Conservation (phyloP, 495 filamentous ascomycete genomes). For the Penicillium manginii region DNA sequence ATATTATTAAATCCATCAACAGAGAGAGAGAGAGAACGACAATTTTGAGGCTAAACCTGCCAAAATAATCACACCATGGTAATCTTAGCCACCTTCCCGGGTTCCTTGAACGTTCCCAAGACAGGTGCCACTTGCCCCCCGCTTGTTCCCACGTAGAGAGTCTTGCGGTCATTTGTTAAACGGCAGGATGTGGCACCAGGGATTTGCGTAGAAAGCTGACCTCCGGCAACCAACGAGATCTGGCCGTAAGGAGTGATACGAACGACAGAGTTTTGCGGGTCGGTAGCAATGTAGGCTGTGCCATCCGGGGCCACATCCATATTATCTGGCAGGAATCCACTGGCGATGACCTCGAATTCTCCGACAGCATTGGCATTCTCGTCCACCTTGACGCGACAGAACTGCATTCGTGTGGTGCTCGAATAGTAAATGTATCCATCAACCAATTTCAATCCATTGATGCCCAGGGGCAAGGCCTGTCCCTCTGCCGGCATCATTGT, state of each 20-base stretch:
- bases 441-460: conserved; percentile 42
- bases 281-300: conserved; percentile 41
- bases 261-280: conserved; percentile 32
- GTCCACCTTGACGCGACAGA: conserved; percentile 35
- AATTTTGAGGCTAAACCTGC: no score
- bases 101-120: conserved; percentile 33
- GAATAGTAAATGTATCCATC: conserved; percentile 44
- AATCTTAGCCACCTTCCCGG: conserved; percentile 34
- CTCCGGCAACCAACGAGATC: conserved; percentile 31
- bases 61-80: conserved; percentile 10
- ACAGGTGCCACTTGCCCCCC: conserved; percentile 36
- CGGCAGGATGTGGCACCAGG: conserved; percentile 31
- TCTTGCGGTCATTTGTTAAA: conserved; percentile 26
- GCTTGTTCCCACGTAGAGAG: conserved; percentile 34
- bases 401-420: conserved; percentile 37
- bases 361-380: conserved; percentile 28
- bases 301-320: conserved; percentile 39
- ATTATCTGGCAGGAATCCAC: conserved; percentile 36
- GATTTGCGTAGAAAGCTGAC: conserved; percentile 31
- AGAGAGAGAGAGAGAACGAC: no score
- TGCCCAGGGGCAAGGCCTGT: conserved; percentile 31
- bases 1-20: no score
- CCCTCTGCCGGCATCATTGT: conserved; percentile 26
- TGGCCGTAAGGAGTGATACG: conserved; percentile 29
- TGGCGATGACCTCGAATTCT: conserved; percentile 34